Percentiles rank a stretch among this genome's conserved stretches.
phyloP scores from a whole-genome alignment of 129 eudicot species.

The Rutidosis leptorrhynchoides region DNA sequence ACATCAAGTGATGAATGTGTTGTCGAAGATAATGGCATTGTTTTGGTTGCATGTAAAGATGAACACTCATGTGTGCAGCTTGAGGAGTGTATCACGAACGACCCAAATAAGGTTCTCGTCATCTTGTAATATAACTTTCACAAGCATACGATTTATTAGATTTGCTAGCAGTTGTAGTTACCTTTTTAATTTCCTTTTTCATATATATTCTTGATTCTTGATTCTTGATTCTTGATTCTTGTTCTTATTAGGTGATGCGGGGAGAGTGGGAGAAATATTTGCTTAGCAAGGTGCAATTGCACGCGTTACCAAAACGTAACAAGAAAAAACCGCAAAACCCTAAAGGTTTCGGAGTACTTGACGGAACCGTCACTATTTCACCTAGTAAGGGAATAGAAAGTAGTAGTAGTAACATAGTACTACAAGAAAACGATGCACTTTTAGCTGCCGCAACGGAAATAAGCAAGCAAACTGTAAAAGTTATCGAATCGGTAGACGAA shows the following conservation, averaged over 20 bases:
- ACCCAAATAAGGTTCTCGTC: constrained; percentile 65
- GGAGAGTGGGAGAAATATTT: constrained; percentile 95
- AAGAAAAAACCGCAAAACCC: constrained; percentile 59
- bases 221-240: too few species aligned
- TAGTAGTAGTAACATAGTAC: constrained; percentile 73
- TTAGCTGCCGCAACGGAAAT: constrained; percentile 79
- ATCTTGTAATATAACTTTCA: not conserved
- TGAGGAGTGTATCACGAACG: constrained; percentile 70
- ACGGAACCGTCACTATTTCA: constrained; percentile 48
- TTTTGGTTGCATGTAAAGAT: constrained; percentile 91
- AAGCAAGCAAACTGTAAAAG: constrained; percentile 48
- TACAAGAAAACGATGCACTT: constrained; percentile 76
- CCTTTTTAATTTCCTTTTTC: not conserved
- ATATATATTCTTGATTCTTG: constrained; percentile 16
- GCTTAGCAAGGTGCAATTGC: constrained; percentile 86
- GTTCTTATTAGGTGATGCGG: constrained; percentile 62
- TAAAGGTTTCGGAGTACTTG: constrained; percentile 86
- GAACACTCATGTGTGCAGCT: constrained; percentile 94
- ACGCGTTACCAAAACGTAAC: constrained; percentile 53
- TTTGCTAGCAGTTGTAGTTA: not conserved
- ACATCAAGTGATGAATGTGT: constrained; percentile 41
- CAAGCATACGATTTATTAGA: not conserved
- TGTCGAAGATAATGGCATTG: constrained; percentile 48
- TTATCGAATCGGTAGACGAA: constrained; percentile 33
- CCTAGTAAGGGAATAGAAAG: constrained; percentile 62